Conservation (phyloP, 2,329 filamentous ascomycete genomes). For the Alternaria incomplexa region DNA sequence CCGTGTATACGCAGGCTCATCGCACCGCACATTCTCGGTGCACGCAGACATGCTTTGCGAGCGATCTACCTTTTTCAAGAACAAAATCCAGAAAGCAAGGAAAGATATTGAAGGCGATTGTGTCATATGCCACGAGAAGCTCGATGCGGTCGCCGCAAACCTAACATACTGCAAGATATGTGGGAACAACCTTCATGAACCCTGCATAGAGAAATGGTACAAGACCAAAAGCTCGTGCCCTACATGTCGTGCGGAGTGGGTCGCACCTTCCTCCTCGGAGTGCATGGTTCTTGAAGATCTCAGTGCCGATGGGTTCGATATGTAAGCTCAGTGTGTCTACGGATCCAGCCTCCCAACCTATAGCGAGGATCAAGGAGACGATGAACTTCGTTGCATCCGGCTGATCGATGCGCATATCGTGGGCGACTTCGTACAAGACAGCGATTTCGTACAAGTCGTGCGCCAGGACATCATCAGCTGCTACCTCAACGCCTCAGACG, state of each 20-base stretch:
- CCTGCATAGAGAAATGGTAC: neutral
- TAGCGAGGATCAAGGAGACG: neutral
- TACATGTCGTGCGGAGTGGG: neutral
- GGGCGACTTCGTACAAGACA: neutral
- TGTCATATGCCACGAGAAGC: neutral
- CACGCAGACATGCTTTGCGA: neutral
- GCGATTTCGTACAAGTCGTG: neutral
- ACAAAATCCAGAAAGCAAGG: rapidly evolving
- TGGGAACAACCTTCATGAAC: neutral
- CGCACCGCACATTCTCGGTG: neutral
- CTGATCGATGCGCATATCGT: neutral
- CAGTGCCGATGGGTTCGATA: neutral
- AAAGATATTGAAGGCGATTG: neutral
- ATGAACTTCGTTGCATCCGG: neutral
- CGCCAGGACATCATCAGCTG: neutral
- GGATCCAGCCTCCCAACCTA: neutral
- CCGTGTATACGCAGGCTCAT: neutral
- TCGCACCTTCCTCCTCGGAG: no score
- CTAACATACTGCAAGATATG: neutral
- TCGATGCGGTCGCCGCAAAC: neutral
- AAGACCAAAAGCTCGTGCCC: neutral
- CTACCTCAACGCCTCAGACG: neutral
- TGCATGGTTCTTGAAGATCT: neutral
- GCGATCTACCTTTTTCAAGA: neutral
- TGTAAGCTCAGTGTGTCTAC: neutral